phyloP scores from a whole-genome alignment of 371 early-diverging fungal species.

The Apophysomyces trapeziformis region DNA sequence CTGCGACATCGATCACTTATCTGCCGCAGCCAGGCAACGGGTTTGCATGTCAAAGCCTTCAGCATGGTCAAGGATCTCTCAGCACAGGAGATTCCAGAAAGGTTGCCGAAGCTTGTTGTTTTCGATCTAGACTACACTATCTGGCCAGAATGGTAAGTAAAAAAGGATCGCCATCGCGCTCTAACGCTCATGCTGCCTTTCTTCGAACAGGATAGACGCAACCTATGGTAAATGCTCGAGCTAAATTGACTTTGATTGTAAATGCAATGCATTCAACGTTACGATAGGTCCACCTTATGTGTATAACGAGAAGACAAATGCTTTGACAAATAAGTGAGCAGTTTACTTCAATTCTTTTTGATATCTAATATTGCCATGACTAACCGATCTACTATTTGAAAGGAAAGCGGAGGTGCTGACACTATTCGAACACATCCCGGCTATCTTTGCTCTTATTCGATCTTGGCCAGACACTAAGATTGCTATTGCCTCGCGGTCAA shows the following conservation, averaged over 20 bases:
- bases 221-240: constrained; percentile 30
- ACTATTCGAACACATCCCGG: constrained; percentile 41
- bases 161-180: not conserved
- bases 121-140: constrained; percentile 59
- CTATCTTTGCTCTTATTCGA: constrained; percentile 41
- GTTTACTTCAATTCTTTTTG: not conserved
- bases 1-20: not conserved
- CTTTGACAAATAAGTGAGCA: constrained; percentile 18
- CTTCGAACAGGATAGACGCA: constrained; percentile 41
- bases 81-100: constrained; percentile 13
- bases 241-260: not conserved
- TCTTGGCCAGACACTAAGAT: constrained; percentile 44
- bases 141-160: constrained; percentile 52
- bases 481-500: constrained; percentile 55
- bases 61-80: not conserved
- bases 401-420: constrained; percentile 33
- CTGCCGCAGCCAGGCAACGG: not conserved
- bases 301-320: constrained; percentile 22
- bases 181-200: not conserved
- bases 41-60: not conserved
- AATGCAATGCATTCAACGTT: not conserved
- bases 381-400: not conserved
- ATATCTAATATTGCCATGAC: not conserved
- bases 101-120: constrained; percentile 48
- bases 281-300: constrained; percentile 30